Conservation (phyloP, 495 filamentous ascomycete genomes). For the Podospora bellae-mahoneyi region DNA sequence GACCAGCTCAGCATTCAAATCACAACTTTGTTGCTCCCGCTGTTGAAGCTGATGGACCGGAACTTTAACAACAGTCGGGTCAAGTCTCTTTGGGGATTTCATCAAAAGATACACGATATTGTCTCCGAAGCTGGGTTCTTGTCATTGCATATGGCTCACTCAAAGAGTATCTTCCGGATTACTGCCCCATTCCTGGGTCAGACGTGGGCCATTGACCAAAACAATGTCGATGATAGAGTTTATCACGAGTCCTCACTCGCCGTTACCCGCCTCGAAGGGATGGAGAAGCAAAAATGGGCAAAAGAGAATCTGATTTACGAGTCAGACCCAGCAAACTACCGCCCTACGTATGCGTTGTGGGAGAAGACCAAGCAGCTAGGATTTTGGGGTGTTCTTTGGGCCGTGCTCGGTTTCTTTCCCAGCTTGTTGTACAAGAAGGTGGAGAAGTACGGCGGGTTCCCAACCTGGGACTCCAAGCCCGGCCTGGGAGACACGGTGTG, state of each 20-base stretch:
- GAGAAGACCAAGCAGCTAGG: not conserved
- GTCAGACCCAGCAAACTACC: not conserved
- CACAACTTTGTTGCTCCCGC: constrained; percentile 39
- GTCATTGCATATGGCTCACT: constrained; percentile 43
- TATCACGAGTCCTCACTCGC: constrained; percentile 33
- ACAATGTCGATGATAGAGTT: constrained; percentile 31
- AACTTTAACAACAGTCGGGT: constrained; percentile 18
- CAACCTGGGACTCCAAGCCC: not conserved
- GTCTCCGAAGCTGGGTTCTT: constrained; percentile 44
- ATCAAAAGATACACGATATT: constrained; percentile 47
- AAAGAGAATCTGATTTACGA: not conserved
- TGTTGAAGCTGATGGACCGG: constrained; percentile 37
- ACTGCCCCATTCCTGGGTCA: constrained; percentile 38
- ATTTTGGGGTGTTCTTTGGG: not conserved
- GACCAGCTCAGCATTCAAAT: constrained; percentile 42
- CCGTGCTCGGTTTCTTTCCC: not conserved
- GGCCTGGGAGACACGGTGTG: not conserved
- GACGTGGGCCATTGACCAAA: constrained; percentile 38
- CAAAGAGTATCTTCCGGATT: constrained; percentile 46
- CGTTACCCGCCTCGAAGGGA: not conserved
- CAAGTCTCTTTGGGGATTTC: constrained; percentile 22
- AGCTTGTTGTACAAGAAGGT: not conserved
- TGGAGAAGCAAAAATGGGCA: not conserved
- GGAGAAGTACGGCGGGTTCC: not conserved
- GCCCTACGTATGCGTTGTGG: not conserved